Conservation (phyloP, 2,329 filamentous ascomycete species). For the Graphilbum sp. region DNA sequence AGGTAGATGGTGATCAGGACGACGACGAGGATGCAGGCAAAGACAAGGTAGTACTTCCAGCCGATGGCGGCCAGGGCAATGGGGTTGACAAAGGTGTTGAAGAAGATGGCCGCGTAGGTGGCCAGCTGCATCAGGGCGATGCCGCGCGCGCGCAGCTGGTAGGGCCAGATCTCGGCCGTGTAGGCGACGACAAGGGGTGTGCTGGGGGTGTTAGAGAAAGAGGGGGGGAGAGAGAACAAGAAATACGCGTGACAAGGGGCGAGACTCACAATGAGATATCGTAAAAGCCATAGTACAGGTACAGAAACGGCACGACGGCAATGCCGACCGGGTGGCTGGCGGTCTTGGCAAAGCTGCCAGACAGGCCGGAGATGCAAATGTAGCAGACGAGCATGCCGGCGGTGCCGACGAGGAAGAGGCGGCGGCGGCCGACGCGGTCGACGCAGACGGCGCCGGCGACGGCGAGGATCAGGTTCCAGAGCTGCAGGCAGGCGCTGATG, state of each 20-base stretch:
- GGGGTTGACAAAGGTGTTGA: slow-evolving; percentile 5
- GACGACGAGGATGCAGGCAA: slow-evolving; percentile 5
- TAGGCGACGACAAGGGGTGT: slow-evolving; percentile 1
- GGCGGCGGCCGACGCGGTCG: slow-evolving; percentile 15
- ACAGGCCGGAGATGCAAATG: neutral
- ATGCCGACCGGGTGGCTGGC: slow-evolving; percentile 9
- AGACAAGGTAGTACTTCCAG: slow-evolving; percentile 5
- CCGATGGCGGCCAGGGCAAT: slow-evolving; percentile 2
- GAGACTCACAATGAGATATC: neutral
- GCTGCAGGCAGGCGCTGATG: slow-evolving; percentile 20
- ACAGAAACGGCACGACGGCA: slow-evolving; percentile 16
- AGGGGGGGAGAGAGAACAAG: neutral
- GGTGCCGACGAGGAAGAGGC: slow-evolving; percentile 16
- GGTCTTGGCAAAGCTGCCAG: slow-evolving; percentile 6
- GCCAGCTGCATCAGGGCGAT: neutral
- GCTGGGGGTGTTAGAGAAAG: neutral
- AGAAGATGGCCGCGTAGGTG: slow-evolving; percentile 1
- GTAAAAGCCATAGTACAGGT: slow-evolving; percentile 18
- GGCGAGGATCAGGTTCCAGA: slow-evolving; percentile 6
- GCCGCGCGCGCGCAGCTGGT: slow-evolving; percentile 1
- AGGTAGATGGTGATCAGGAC: slow-evolving; percentile 1
- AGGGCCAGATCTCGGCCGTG: slow-evolving; percentile 2
- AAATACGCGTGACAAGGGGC: no score
- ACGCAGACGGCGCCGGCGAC: slow-evolving; percentile 12
- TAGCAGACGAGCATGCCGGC: slow-evolving; percentile 8